Conservation (phyloP, 2,329 filamentous ascomycete species). For the Claviceps capensis region DNA sequence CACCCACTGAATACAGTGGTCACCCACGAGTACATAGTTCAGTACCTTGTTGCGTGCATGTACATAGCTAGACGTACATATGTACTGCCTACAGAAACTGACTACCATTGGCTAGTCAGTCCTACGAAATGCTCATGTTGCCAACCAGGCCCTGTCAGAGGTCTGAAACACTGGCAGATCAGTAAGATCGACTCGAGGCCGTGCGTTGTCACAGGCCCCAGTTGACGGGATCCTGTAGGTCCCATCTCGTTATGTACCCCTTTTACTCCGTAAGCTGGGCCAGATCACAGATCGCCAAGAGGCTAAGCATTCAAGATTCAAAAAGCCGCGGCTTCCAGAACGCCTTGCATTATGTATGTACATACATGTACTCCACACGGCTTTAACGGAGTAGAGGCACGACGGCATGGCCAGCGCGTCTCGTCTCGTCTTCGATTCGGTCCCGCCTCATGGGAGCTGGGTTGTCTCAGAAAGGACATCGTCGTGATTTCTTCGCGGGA, state of each 20-base stretch:
- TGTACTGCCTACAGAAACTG: too few species aligned
- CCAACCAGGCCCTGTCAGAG: neutral
- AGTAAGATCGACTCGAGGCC: constrained; percentile 8
- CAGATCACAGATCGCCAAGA: neutral
- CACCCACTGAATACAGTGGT: too few species aligned
- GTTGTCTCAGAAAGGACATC: constrained; percentile 2
- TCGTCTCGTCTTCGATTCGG: neutral
- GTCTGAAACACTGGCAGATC: constrained; percentile 13
- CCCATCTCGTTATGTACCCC: neutral
- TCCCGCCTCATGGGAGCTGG: neutral
- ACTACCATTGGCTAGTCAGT: too few species aligned
- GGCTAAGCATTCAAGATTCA: neutral
- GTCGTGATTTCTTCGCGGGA: neutral
- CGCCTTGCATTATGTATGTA: neutral
- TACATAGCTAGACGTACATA: too few species aligned
- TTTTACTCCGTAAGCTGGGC: neutral
- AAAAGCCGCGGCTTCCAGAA: neutral
- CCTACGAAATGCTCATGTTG: too few species aligned
- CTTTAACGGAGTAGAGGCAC: neutral
- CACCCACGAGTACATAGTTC: too few species aligned
- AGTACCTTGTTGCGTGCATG: too few species aligned
- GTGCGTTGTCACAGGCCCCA: neutral
- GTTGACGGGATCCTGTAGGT: neutral
- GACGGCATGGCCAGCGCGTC: neutral
- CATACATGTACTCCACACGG: too few species aligned